Base-by-base conservation (phyloP, 805 yeast species). In the Myxozyma geophila region DNA sequence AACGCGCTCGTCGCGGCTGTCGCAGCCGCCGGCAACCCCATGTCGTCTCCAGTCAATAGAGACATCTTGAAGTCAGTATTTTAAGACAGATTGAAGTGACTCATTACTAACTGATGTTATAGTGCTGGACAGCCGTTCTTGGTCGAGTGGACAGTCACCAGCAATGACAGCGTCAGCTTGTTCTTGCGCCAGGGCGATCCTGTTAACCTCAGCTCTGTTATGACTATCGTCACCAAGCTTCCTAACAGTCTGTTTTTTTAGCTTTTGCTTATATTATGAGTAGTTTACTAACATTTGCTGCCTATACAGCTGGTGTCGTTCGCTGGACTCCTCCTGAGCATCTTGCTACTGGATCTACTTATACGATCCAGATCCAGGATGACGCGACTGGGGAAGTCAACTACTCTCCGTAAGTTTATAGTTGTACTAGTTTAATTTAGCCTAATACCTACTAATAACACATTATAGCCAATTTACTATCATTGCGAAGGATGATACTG, bases 291-390 rank as follows among this genome's bases (percentile, higher is more conserved):
- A 43, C 10, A 43, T 8, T 17, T 43, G 21, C 19, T n/a, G 8
- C 2, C 17, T 21, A 12, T 47, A 8, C 17, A 66, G 72, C 72
- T 56, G 80, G 79, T 60, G 71, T 74, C 49, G 77, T 74, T 57
- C 66, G 70, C 54, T 77, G 80, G 80, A 64, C 67, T 40, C 72
- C 77, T 44, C 80, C 80, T 50, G 53, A 60, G 56, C 60, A 67
- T 46, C 41, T 77, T 39, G 35, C 63, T 49, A 59, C 73, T 43
- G 79, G 78, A 46, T 41, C 53, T 53, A 59, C 71, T 59, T 77
- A 77, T 71, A 74, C 77, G 36, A 64, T 77, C 49, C 73, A 71
- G 70, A 76, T 76, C 58, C 60, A 64, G 58, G 73, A 70, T 48
- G 72, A 71, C 57, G 70, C 70, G 66, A 58, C 71, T 39, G 71